These are phyloP conservation scores for Fusarium tanahbumbuense DNA, from an alignment of 2,329 filamentous ascomycete species.

Conservation along the genomic window DNA sequence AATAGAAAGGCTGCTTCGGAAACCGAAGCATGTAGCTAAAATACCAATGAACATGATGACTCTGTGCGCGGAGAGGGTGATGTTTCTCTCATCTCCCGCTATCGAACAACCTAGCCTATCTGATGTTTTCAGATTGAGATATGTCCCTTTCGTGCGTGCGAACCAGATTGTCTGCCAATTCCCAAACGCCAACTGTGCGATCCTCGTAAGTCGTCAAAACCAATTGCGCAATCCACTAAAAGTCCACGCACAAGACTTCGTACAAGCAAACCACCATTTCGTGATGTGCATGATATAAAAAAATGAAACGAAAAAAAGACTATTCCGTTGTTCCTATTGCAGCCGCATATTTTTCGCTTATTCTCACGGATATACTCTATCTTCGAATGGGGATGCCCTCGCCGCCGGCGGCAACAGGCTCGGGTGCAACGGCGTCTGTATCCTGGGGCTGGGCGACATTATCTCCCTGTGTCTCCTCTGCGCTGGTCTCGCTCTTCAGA, in stretches of 20 bases:
- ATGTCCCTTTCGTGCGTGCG: slow-evolving; percentile 37
- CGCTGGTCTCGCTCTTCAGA: slow-evolving; percentile 83
- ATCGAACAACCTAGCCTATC: slow-evolving; percentile 41
- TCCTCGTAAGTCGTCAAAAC: slow-evolving; percentile 47
- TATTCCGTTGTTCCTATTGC: slow-evolving; percentile 1
- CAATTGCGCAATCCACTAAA: slow-evolving; percentile 38
- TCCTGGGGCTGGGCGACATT: slow-evolving; percentile 56
- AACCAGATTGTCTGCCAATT: slow-evolving; percentile 46
- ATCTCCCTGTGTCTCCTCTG: slow-evolving; percentile 59
- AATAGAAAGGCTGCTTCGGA: slow-evolving; percentile 32
- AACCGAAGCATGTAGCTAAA: slow-evolving; percentile 39
- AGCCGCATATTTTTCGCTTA: slow-evolving; percentile 1
- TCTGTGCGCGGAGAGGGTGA: slow-evolving; percentile 25
- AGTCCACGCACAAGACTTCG: slow-evolving; percentile 34
- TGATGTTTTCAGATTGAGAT: slow-evolving; percentile 41
- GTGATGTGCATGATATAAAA: slow-evolving; percentile 11
- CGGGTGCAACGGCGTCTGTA: slow-evolving; percentile 38
- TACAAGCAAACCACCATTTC: slow-evolving; percentile 25
- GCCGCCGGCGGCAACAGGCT: slow-evolving; percentile 41
- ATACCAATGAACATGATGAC: slow-evolving; percentile 42
- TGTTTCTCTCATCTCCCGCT: slow-evolving; percentile 19
- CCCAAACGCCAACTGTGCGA: slow-evolving; percentile 48
- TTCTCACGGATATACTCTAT: slow-evolving; percentile 50
- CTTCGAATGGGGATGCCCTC: slow-evolving; percentile 72
- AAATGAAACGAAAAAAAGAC: neutral